Evolutionary conservation across 2,329 filamentous ascomycete species (phyloP).

Genomic region (Fusarium sp.): DNA sequence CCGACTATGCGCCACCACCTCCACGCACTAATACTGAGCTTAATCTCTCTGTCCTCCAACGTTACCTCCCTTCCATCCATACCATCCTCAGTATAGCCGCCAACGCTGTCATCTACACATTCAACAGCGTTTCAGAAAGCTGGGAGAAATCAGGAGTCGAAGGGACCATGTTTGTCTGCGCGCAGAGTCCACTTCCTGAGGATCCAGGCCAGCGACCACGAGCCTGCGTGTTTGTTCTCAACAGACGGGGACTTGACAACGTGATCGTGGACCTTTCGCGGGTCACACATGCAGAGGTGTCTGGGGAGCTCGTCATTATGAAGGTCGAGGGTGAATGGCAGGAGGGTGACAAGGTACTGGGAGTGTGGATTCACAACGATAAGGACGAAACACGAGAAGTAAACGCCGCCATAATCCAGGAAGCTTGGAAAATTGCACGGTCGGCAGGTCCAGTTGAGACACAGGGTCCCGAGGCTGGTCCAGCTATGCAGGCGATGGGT

Average conservation of each 20-base stretch:
- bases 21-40: conserved; percentile 84
- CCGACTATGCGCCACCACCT: conserved; percentile 55
- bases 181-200: conserved; percentile 60
- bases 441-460: conserved; percentile 44
- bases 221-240: conserved; percentile 76
- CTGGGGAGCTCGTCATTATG: conserved; percentile 63
- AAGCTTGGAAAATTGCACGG: conserved; percentile 55
- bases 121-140: conserved; percentile 68
- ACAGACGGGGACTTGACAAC: conserved; percentile 77
- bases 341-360: conserved; percentile 56
- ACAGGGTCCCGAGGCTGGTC: conserved; percentile 50
- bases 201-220: conserved; percentile 50
- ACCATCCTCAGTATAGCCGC: conserved; percentile 83
- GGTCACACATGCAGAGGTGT: conserved; percentile 72
- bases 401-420: conserved; percentile 55
- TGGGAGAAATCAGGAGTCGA: conserved; percentile 92
- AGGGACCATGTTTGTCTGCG: conserved; percentile 89
- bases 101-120: conserved; percentile 87
- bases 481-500: conserved; percentile 57
- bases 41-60: conserved; percentile 84
- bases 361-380: conserved; percentile 66
- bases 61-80: conserved; percentile 80
- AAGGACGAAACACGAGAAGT: conserved; percentile 55
- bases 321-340: conserved; percentile 52
- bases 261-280: conserved; percentile 72